These are phyloP conservation scores for Eucalyptus victrix DNA, from an alignment of 345 rosid genomes.

Conservation along the genomic window DNA sequence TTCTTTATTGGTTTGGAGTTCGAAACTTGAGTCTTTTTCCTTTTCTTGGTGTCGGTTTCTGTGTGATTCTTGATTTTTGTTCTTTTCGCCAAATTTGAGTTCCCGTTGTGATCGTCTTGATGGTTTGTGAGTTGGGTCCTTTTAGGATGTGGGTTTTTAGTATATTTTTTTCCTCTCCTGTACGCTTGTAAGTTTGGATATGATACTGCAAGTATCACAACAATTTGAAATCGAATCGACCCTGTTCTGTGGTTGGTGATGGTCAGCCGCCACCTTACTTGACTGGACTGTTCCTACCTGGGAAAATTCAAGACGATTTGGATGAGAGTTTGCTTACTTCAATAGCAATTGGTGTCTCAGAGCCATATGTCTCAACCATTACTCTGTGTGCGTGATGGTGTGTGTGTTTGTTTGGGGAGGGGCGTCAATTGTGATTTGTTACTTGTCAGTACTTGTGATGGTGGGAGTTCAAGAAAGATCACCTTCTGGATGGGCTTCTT, in stretches of 20 bases:
- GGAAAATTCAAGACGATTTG: neutral
- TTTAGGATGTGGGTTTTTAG: neutral
- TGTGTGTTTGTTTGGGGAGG: neutral
- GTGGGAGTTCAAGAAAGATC: neutral
- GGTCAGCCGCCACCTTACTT: neutral
- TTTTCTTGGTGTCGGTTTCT: neutral
- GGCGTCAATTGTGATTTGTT: neutral
- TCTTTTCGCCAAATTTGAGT: neutral
- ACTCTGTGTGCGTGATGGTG: neutral
- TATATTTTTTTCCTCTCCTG: neutral
- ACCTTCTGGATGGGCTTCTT: neutral
- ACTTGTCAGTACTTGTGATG: neutral
- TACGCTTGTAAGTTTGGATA: neutral
- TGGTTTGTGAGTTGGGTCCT: neutral
- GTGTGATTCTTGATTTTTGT: neutral
- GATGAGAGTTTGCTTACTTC: neutral
- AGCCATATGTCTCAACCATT: neutral
- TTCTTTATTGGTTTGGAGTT: neutral
- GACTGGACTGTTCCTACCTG: neutral
- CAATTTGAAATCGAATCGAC: neutral
- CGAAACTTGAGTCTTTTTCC: neutral
- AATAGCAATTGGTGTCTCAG: neutral
- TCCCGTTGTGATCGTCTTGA: neutral
- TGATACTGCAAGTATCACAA: neutral
- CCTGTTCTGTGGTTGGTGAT: neutral